Percentiles rank a stretch among this genome's conserved stretches.
These are phyloP conservation scores for Apiosordaria backusii DNA, from an alignment of 495 filamentous ascomycete species.

Conservation along the genomic window DNA sequence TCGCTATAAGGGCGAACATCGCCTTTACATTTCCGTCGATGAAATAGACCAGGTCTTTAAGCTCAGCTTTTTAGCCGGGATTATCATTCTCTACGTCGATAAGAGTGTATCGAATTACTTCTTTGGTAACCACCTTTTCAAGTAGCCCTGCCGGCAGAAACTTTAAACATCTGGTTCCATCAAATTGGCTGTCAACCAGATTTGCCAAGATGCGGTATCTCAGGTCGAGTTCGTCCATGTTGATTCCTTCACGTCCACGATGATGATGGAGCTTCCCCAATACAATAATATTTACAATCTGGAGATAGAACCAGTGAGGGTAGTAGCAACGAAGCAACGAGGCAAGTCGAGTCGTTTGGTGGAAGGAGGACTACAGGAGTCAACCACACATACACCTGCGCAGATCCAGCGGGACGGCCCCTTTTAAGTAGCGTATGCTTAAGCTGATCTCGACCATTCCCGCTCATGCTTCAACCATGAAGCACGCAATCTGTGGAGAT, in stretches of 20 bases:
- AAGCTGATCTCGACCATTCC: background rate
- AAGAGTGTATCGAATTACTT: background rate
- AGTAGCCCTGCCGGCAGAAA: slow-evolving; percentile 6
- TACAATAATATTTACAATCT: background rate
- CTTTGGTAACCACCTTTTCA: slow-evolving; percentile 2
- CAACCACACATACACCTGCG: no score
- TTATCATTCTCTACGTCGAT: background rate
- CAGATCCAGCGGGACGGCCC: no score
- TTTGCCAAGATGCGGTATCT: background rate
- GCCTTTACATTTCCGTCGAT: slow-evolving; percentile 1
- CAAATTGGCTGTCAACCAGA: background rate
- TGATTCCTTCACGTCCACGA: no score
- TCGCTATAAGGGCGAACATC: slow-evolving; percentile 3
- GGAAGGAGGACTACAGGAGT: no score
- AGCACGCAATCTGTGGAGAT: background rate
- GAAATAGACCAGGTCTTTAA: background rate
- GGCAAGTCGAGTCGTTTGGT: background rate
- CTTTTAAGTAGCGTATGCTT: background rate
- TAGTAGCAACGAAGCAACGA: background rate
- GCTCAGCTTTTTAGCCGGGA: background rate
- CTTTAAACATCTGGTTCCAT: background rate
- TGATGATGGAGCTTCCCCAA: background rate
- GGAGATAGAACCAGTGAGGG: background rate
- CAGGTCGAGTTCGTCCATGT: no score
- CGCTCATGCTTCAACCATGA: background rate